Conservation (phyloP, 306 rosid genomes). For the Corylus avellana region DNA sequence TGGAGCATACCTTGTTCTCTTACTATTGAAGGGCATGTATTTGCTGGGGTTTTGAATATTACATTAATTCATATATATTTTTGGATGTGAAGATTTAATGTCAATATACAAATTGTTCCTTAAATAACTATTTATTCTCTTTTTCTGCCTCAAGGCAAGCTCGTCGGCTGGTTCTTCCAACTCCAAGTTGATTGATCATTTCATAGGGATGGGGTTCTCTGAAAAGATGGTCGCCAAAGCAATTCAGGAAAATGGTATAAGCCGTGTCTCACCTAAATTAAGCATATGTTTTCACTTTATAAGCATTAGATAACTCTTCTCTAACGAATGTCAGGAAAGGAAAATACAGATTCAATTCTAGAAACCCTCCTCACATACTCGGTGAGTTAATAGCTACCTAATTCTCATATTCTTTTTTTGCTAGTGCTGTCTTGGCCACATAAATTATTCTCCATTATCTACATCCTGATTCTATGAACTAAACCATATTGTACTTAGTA, state of each 20-base stretch:
- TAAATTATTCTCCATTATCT: conserved; percentile 15
- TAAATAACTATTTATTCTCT: conserved; percentile 25
- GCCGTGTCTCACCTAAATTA: conserved; percentile 28
- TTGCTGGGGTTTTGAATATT: not conserved
- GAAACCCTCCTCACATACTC: conserved; percentile 75
- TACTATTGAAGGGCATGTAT: not conserved
- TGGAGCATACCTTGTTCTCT: not conserved
- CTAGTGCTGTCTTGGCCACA: conserved; percentile 7
- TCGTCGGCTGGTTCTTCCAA: conserved; percentile 65
- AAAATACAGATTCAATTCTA: conserved; percentile 58
- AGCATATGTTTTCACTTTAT: conserved; percentile 4
- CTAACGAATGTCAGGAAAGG: conserved; percentile 71
- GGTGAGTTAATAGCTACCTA: conserved; percentile 53
- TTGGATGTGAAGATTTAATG: not conserved
- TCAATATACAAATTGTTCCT: conserved; percentile 6
- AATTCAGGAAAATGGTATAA: conserved; percentile 73
- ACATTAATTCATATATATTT: not conserved
- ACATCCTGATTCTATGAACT: conserved; percentile 13
- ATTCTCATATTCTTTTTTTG: conserved; percentile 16
- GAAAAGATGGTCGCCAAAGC: conserved; percentile 70
- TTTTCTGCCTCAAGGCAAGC: conserved; percentile 53
- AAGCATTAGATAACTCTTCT: conserved; percentile 31
- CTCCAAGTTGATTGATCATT: conserved; percentile 64
- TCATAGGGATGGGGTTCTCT: conserved; percentile 81
- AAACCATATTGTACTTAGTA: not conserved